Conservation (phyloP, 1,139 yeast species). For the Sugiyamaella novakii region DNA sequence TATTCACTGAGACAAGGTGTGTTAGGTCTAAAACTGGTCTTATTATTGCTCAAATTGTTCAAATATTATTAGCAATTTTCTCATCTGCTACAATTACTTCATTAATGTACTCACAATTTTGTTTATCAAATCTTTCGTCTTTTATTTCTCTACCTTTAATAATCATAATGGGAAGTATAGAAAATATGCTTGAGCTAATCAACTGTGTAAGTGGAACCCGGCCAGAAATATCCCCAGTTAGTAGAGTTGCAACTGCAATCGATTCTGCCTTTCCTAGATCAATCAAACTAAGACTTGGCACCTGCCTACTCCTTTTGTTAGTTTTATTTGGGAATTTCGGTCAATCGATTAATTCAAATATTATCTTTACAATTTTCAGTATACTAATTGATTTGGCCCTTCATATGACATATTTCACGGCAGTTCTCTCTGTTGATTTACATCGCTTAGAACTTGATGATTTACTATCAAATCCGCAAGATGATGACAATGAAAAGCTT, state of each 20-base stretch:
- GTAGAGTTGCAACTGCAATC: constrained; percentile 44
- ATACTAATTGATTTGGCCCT: constrained; percentile 58
- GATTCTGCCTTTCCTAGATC: constrained; percentile 44
- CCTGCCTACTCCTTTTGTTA: constrained; percentile 35
- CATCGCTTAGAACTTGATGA: constrained; percentile 64
- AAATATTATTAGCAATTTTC: constrained; percentile 50
- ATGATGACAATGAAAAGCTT: constrained; percentile 8
- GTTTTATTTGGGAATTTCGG: constrained; percentile 20
- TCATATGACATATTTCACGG: constrained; percentile 63
- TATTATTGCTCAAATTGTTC: constrained; percentile 60
- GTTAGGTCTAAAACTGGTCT: constrained; percentile 64
- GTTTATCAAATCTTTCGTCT: constrained; percentile 29
- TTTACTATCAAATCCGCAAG: constrained; percentile 37
- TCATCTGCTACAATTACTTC: constrained; percentile 57
- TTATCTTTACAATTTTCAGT: constrained; percentile 46
- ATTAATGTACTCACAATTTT: constrained; percentile 39
- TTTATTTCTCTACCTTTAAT: constrained; percentile 45
- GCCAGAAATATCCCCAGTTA: constrained; percentile 47
- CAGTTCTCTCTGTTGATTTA: constrained; percentile 67
- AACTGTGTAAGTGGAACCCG: constrained; percentile 47
- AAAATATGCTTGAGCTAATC: constrained; percentile 50
- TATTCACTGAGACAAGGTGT: constrained; percentile 56
- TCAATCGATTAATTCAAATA: background rate
- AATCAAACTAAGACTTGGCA: constrained; percentile 38
- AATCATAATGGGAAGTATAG: constrained; percentile 48